Conservation (phyloP, 306 rosid species). For the Cercis canadensis region DNA sequence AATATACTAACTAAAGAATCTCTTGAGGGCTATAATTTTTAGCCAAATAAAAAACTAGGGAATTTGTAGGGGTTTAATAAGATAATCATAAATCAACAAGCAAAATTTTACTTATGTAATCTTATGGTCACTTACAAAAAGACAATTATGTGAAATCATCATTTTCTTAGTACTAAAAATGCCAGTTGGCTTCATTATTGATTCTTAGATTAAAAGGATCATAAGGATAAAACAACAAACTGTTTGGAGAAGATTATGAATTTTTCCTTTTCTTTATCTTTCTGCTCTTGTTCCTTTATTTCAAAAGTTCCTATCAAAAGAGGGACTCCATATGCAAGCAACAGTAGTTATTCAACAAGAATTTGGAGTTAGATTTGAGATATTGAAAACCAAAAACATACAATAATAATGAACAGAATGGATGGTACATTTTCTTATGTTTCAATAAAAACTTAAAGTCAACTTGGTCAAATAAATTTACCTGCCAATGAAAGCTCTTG, state of each 20-base stretch:
- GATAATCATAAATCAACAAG: background rate
- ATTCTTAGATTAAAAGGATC: background rate
- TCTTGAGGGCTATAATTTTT: too few relatives aligned
- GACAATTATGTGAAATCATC: background rate
- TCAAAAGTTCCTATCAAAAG: background rate
- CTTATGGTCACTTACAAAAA: background rate
- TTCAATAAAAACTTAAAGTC: constrained; percentile 15
- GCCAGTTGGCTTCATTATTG: background rate
- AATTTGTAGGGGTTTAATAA: too few relatives aligned
- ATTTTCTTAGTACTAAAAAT: background rate
- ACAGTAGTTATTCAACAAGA: constrained; percentile 20
- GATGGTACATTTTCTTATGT: background rate
- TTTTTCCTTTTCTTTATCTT: background rate
- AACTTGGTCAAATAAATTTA: constrained; percentile 42
- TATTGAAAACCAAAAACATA: background rate
- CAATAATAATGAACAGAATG: background rate
- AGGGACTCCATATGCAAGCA: background rate
- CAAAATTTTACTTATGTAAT: background rate
- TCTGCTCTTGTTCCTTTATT: background rate
- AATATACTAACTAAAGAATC: too few relatives aligned
- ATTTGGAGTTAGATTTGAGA: background rate
- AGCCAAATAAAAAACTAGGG: too few relatives aligned
- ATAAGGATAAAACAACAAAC: background rate
- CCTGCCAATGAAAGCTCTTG: constrained; percentile 99
- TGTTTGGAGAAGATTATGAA: background rate